Percentiles rank a stretch among this genome's conserved stretches.
Conservation (phyloP, 164 flowering plant species). For the Stephania cephalantha region DNA sequence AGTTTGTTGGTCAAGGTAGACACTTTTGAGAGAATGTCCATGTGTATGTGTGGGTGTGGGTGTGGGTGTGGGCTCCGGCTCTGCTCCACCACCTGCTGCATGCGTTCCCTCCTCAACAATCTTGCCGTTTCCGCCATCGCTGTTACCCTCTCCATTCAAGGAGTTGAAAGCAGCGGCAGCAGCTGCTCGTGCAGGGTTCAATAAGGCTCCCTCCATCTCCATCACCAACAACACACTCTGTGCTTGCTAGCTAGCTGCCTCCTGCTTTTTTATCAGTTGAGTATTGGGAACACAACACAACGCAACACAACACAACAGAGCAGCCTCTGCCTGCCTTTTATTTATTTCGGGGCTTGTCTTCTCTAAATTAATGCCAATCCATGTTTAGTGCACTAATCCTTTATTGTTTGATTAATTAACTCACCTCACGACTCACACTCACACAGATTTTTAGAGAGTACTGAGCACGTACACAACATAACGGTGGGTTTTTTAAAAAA, state of each 20-base stretch:
- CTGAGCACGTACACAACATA: too few species aligned
- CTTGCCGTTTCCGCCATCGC: background rate
- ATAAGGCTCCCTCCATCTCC: background rate
- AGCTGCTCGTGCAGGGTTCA: background rate
- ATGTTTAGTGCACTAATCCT: too few species aligned
- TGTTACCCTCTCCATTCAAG: background rate
- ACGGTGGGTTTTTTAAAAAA: too few species aligned
- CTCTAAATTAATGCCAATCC: too few species aligned
- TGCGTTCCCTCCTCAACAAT: background rate
- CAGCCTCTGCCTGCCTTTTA: too few species aligned
- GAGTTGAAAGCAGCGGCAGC: background rate
- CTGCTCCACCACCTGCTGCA: background rate
- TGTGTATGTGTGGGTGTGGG: background rate
- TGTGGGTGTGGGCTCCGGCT: background rate
- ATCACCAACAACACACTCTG: background rate
- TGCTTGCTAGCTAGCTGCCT: background rate
- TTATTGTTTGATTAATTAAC: too few species aligned
- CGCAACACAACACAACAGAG: background rate
- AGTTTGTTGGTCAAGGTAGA: constrained; percentile 4
- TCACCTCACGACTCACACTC: too few species aligned
- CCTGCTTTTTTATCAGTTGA: background rate
- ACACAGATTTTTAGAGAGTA: too few species aligned
- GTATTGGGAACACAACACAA: background rate
- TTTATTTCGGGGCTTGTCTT: too few species aligned
- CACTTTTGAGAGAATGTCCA: background rate